Base-by-base conservation (phyloP, 192 early-diverging fungal species). In the Coemansia sp. region DNA sequence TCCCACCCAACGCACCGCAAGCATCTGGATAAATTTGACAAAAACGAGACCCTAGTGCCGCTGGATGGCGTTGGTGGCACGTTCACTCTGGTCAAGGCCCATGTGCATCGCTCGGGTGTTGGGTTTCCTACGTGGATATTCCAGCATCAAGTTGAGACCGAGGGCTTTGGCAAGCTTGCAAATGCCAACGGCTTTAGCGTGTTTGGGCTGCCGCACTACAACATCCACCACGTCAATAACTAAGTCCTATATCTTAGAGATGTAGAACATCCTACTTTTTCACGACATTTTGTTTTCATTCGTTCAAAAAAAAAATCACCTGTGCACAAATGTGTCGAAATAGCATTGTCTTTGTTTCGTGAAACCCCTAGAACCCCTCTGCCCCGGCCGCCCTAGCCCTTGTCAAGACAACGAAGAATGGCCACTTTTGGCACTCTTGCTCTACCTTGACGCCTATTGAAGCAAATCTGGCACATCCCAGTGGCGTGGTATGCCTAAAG, bases 111-210 rank as follows among this genome's bases (percentile, higher is more conserved):
- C 5, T 82, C 84, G 28, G 89, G 88, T 1, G 83, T 87, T 26
- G 79, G 79, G 3, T 91, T 89, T 53, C 88, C 89, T 1, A 64
- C 85, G 3, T 83, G 83, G 61, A 71, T 87, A 39, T 85, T 86
- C 23, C 82, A 86, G 28, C 89, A 89, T 57, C 82, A 86, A 59
- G 85, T 91, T 5, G 89, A 91, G 65, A 89, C 87, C 33, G 89
- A 91, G 75, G 89, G 88, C 3, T 76, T 91, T 64, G 89, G 86
- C 12, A 91, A 88, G 66, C 85, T 89, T 68, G 88, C 88, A 50
- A 88, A 86, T 64, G 83, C 72, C 0, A 50, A 86, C 47, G 88
- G 88, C 0, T 89, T 81, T 61, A 76, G 77, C 26, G 85, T 89
- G 1, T 87, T 66, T 68, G 89, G 89, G 0, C 76, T 88, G 34